These are phyloP conservation scores for Solanum neorickii DNA, from an alignment of 257 asterid species.

Conservation along the genomic window DNA sequence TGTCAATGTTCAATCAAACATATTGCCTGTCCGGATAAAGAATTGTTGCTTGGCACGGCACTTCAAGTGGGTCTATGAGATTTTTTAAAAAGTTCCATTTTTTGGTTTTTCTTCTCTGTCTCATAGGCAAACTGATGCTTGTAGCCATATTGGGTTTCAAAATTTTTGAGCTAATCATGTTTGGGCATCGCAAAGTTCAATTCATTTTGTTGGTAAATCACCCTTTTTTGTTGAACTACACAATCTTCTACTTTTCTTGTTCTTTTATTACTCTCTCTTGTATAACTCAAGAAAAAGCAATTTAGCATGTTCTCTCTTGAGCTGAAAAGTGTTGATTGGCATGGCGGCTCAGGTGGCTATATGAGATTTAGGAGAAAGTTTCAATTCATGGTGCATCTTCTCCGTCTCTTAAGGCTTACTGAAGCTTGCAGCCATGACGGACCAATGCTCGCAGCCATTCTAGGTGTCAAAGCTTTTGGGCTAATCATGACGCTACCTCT, in stretches of 20 bases:
- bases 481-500: no score
- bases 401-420: not conserved
- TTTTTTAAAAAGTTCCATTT: not conserved
- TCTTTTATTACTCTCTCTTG: no score
- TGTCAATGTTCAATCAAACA: no score
- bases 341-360: not conserved
- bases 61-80: not conserved
- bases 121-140: not conserved
- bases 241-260: no score
- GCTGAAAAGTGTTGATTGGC: not conserved
- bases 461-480: not conserved
- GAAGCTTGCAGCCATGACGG: no score
- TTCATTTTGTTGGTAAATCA: no score
- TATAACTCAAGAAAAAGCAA: no score
- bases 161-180: no score
- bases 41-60: not conserved
- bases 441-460: not conserved
- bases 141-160: not conserved
- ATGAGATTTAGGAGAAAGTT: not conserved
- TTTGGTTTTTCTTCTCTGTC: not conserved
- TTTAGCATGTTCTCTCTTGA: not conserved
- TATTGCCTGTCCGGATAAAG: no score
- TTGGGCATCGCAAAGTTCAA: no score
- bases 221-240: not conserved
- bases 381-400: not conserved